Conservation (phyloP, 495 filamentous ascomycete genomes). For the Penicillium macrosclerotiorum region DNA sequence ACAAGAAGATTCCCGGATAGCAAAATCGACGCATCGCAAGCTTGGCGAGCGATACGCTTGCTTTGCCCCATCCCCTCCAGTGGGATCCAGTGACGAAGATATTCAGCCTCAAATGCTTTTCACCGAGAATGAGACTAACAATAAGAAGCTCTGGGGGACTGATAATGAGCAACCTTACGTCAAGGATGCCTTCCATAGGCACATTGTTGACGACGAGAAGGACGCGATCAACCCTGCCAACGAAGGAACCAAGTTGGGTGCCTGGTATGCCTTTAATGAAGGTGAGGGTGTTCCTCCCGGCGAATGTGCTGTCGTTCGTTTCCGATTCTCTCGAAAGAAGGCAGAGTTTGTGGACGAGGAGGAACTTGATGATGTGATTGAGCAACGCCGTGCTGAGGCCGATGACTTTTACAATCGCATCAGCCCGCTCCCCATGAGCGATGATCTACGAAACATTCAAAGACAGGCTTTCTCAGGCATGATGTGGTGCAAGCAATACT, state of each 20-base stretch:
- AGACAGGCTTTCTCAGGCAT: conserved; percentile 91
- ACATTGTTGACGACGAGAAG: conserved; percentile 80
- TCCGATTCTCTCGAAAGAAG: conserved; percentile 73
- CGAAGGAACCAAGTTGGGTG: conserved; percentile 83
- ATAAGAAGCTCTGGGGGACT: conserved; percentile 67
- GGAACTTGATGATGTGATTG: conserved; percentile 85
- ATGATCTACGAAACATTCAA: conserved; percentile 93
- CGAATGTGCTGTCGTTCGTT: conserved; percentile 92
- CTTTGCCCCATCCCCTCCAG: conserved; percentile 85
- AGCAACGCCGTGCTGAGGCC: conserved; percentile 78
- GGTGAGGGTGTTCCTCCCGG: conserved; percentile 81
- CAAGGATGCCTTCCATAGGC: conserved; percentile 91
- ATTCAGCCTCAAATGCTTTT: conserved; percentile 81
- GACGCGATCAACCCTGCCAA: conserved; percentile 75
- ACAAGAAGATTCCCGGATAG: conserved; percentile 59
- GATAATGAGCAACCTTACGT: conserved; percentile 81
- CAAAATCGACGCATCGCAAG: conserved; percentile 69
- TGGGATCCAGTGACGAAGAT: conserved; percentile 73
- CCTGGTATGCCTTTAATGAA: conserved; percentile 90
- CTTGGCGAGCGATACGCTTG: conserved; percentile 81
- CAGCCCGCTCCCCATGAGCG: conserved; percentile 89
- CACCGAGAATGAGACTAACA: conserved; percentile 95
- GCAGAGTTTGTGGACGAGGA: conserved; percentile 86
- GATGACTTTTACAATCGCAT: conserved; percentile 95
- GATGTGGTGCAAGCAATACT: conserved; percentile 98